Evolutionary conservation across 1,284 basidiomycete species (phyloP), one percentile per base, ranked within the genome.

Genomic region (Rhodotorula sp.): DNA sequence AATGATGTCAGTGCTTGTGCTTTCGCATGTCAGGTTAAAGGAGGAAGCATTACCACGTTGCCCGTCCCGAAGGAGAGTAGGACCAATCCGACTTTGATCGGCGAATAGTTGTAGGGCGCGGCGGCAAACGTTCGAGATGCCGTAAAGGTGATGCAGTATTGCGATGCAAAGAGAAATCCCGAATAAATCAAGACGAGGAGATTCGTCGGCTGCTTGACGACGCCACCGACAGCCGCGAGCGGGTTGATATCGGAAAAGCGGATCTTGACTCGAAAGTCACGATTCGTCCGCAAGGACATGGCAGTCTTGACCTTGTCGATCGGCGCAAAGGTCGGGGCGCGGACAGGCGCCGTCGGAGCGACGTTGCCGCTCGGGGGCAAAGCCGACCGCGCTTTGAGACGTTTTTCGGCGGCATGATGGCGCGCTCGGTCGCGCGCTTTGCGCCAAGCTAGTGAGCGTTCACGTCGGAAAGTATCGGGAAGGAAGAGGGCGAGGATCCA

Each of bases 391-490:
- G 77, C 74, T 18, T 69, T 64, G 3, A 70, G 69, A 5, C 73
- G 67, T 5, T 76, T 71, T 5, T 76, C 72, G 3, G 51, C 64
- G 3, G 75, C 62, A 34, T 67, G 54, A 5, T 73, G 74, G 5
- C 70, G 74, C 10, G 77, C 70, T 61, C 79, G 60, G 52, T 75
- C 59, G 62, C 72, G 64, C 6, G 74, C 73, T 62, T 69, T 62
- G 62, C 78, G 73, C 77, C 79, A 94, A 12, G 87, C 86, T 51
- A 89, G 81, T 72, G 90, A 92, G 43, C 92, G 87, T 79, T 93
- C 91, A 68, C 85, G 83, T 21, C 92, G 86, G 83, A 91, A 94
- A 1, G 91, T 92, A 78, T 94, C 92, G 65, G 87, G 87, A 2
- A 75, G 72, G 64, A 66, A 71, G 18, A 71, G 16, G 58, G 74